These are phyloP conservation scores for Clitoria ternatea DNA, from an alignment of 306 rosid genomes.

Conservation along the genomic window DNA sequence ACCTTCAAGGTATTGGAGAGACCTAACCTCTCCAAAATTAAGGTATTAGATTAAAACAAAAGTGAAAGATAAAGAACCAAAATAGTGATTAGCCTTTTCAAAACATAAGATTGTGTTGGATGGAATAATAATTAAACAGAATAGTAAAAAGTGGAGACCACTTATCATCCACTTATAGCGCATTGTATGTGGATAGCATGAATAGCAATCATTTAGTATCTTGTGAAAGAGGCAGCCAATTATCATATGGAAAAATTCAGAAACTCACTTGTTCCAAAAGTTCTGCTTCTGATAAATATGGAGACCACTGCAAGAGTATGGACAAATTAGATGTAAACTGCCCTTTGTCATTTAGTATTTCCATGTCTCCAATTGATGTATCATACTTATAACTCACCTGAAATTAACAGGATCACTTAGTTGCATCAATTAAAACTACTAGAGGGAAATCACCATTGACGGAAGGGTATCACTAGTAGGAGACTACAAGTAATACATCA, in stretches of 20 bases:
- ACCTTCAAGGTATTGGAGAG: background rate
- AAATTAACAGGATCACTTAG: slow-evolving; percentile 20
- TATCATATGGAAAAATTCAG: background rate
- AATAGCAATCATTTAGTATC: background rate
- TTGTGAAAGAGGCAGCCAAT: background rate
- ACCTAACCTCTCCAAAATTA: background rate
- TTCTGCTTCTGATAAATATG: slow-evolving; percentile 66
- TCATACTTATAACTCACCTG: slow-evolving; percentile 67
- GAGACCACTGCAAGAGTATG: slow-evolving; percentile 73
- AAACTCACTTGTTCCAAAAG: slow-evolving; percentile 66
- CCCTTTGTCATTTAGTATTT: slow-evolving; percentile 50
- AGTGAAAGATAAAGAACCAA: background rate
- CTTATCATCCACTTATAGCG: no score
- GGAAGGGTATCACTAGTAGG: slow-evolving; percentile 17
- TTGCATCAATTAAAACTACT: background rate
- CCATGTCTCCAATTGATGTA: slow-evolving; percentile 37
- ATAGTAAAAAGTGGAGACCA: background rate
- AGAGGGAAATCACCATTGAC: background rate
- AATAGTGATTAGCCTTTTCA: background rate
- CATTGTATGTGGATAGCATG: no score
- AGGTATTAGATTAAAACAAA: background rate
- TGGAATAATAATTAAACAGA: background rate
- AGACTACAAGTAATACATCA: background rate
- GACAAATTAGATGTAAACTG: slow-evolving; percentile 56
- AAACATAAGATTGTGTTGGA: background rate